Evolutionary conservation across 495 filamentous ascomycete species (phyloP).

Genomic region (Niebla homalea): DNA sequence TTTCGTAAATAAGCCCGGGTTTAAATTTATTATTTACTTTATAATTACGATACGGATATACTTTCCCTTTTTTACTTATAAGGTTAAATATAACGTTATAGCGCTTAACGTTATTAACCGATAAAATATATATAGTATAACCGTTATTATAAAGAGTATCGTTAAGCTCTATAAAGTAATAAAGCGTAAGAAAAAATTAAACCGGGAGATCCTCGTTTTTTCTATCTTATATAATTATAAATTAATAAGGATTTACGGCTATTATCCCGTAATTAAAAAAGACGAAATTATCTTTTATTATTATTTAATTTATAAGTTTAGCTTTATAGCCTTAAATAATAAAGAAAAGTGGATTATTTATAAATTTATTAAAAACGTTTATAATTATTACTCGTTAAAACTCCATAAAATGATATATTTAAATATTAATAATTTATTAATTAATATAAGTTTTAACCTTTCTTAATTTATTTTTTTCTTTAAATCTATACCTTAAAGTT

Average conservation of each 20-base stretch:
- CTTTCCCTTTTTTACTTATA: slow-evolving; percentile 29
- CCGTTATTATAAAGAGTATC: slow-evolving; percentile 24
- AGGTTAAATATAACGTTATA: slow-evolving; percentile 23
- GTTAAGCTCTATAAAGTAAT: slow-evolving; percentile 24
- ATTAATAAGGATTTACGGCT: slow-evolving; percentile 25
- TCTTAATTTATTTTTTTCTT: background rate
- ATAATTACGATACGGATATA: slow-evolving; percentile 28
- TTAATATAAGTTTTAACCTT: background rate
- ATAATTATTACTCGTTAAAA: slow-evolving; percentile 27
- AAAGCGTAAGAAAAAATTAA: slow-evolving; percentile 23
- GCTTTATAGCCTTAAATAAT: slow-evolving; percentile 17
- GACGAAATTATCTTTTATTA: slow-evolving; percentile 22
- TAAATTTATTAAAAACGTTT: slow-evolving; percentile 24
- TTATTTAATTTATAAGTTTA: slow-evolving; percentile 10
- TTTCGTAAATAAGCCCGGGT: slow-evolving; percentile 21
- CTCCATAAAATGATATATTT: slow-evolving; percentile 20
- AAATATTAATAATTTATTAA: slow-evolving; percentile 25
- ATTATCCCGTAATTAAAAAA: slow-evolving; percentile 22
- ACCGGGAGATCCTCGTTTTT: slow-evolving; percentile 30
- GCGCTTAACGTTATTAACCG: slow-evolving; percentile 25
- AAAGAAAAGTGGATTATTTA: slow-evolving; percentile 25
- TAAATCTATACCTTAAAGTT: background rate
- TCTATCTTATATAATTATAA: slow-evolving; percentile 27
- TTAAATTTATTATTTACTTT: slow-evolving; percentile 16
- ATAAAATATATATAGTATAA: slow-evolving; percentile 29